Conservation (phyloP, 73 alveolate species). For the Paraurostyla sp. region DNA sequence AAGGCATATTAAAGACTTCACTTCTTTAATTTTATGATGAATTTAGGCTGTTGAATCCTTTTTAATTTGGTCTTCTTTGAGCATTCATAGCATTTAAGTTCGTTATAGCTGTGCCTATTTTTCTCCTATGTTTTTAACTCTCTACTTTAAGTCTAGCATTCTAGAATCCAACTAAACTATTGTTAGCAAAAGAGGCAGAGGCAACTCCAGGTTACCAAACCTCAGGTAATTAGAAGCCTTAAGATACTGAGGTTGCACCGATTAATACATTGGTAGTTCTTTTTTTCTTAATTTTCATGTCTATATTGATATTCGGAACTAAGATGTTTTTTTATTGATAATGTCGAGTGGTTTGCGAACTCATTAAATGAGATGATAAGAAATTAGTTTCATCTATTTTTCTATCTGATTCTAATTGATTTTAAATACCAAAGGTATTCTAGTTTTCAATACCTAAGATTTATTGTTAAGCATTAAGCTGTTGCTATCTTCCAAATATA, state of each 20-base stretch:
- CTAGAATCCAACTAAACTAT: neutral
- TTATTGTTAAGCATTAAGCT: neutral
- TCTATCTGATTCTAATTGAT: neutral
- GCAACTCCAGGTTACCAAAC: neutral
- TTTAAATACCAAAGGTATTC: neutral
- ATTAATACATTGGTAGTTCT: neutral
- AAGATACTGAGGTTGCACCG: slow-evolving; percentile 20
- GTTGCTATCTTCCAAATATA: neutral
- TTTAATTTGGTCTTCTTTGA: neutral
- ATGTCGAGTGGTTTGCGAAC: neutral
- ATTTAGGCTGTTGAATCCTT: neutral
- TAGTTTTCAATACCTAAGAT: neutral
- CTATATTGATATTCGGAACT: neutral
- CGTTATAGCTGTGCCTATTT: neutral
- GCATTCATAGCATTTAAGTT: too few relatives aligned
- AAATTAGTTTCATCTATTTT: neutral
- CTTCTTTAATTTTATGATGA: neutral
- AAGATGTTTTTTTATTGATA: neutral
- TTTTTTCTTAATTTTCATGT: neutral
- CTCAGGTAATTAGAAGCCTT: neutral
- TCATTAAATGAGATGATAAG: neutral
- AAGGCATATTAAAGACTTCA: slow-evolving; percentile 30
- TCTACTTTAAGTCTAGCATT: neutral
- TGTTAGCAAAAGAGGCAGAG: neutral
- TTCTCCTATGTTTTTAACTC: neutral